Conservation (phyloP, 176 grass and related monocot genomes). For the Carex kokanica region DNA sequence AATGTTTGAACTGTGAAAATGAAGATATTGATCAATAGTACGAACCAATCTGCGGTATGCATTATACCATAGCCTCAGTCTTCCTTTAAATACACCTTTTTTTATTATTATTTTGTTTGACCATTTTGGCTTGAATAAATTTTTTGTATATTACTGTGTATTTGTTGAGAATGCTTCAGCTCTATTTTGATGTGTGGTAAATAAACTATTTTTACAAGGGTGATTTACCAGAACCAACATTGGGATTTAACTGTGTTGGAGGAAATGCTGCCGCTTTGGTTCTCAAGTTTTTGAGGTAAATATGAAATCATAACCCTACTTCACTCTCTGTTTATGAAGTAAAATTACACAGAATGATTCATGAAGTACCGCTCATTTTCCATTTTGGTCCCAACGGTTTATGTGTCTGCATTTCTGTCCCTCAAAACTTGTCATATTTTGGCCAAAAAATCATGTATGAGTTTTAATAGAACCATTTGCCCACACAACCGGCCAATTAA, state of each 20-base stretch:
- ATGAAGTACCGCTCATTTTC: not conserved
- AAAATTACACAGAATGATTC: not conserved
- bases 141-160: constrained; percentile 20
- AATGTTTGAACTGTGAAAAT: no score
- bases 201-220: constrained; percentile 39
- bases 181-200: constrained; percentile 26
- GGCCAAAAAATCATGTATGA: not conserved
- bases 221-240: constrained; percentile 67
- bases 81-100: no score
- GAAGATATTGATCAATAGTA: no score
- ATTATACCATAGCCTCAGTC: no score
- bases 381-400: not conserved
- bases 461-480: no score
- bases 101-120: not conserved
- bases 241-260: constrained; percentile 96
- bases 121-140: not conserved
- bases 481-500: no score
- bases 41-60: no score
- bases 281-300: constrained; percentile 75
- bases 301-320: not conserved
- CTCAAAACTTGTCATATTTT: not conserved
- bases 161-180: not conserved
- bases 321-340: not conserved
- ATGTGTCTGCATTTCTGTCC: not conserved
- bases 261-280: constrained; percentile 72